Evolutionary conservation across 2,329 filamentous ascomycete species (phyloP), one percentile per base, ranked within the genome.

Genomic region (Verticillium nubilum): DNA sequence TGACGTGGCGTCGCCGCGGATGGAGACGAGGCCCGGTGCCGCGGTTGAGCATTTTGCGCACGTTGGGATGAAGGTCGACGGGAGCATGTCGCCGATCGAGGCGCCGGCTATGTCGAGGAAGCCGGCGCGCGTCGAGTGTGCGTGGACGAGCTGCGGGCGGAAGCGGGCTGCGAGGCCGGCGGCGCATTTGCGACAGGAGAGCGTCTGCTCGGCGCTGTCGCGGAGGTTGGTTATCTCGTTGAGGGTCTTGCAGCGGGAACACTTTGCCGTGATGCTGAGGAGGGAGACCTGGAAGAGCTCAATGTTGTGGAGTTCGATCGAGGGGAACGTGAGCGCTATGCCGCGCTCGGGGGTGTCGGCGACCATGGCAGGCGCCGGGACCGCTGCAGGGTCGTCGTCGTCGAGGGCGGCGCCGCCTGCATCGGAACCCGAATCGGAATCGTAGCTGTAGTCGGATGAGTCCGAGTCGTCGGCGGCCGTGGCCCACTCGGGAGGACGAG

Each of bases 71-170:
- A 96, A 94, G 47, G 86, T 87, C 72, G 89, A 92, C 58, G 89
- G 88, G 12, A 95, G 82, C 79, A 95, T 84, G 69, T 95, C 91
- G 53, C 86, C 80, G 9, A 91, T 82, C 5, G 85, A 87, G 73
- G 90, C 93, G 17, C 89, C 90, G 27, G 88, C 83, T 10, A 91
- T 74, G 70, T 95, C 90, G 60, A 96, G 73, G 70, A 93, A 93
- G 4, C 91, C 91, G 13, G 90, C 90, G 60, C 90, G 80, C n/a
- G 83, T 80, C 4, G 89, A 91, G 74, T 87, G 83, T 57, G 83
- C 78, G 73, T 95, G 91, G 62, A 95, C 84, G 59, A 92, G 74
- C 68, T 91, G 87, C 65, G 81, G 81, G 35, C 88, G 82, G 70
- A 87, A 92, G 58, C 69, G 78, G 53, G 81, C 76, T 1, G 75